Evolutionary conservation across 768 basidiomycete genomes (phyloP).

Genomic region (Auriscalpium orientale): DNA sequence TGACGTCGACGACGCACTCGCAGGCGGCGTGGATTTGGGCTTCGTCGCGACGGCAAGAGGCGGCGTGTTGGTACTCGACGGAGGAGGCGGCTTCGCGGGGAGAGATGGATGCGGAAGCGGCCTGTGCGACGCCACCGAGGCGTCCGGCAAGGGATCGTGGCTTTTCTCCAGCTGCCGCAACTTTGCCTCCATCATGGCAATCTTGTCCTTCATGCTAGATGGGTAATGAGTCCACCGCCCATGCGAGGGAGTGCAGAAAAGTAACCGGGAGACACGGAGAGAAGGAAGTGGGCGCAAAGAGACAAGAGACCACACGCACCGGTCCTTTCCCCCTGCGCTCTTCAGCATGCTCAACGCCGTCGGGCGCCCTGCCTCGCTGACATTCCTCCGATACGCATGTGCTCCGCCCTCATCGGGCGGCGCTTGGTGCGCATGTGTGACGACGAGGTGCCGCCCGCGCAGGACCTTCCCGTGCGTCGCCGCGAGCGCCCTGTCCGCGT

Average conservation of each 20-base stretch:
- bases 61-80: background rate
- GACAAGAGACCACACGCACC: slow-evolving; percentile 29
- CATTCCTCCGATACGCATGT: slow-evolving; percentile 28
- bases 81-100: slow-evolving; percentile 5
- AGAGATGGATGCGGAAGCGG: slow-evolving; percentile 27
- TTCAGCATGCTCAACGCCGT: slow-evolving; percentile 89
- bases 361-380: slow-evolving; percentile 57
- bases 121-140: slow-evolving; percentile 9
- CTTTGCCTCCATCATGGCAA: slow-evolving; percentile 95
- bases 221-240: background rate
- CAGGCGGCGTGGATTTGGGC: too few relatives aligned
- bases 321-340: slow-evolving; percentile 44
- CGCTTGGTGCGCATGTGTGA: slow-evolving; percentile 90
- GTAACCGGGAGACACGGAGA: too few relatives aligned
- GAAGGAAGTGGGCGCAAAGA: too few relatives aligned
- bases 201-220: slow-evolving; percentile 74
- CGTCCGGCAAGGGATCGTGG: slow-evolving; percentile 1
- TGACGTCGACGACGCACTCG: slow-evolving; percentile 6
- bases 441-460: slow-evolving; percentile 80
- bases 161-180: slow-evolving; percentile 64
- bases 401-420: slow-evolving; percentile 31
- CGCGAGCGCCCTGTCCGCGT: slow-evolving; percentile 71
- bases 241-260: too few relatives aligned
- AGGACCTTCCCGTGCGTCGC: slow-evolving; percentile 72
- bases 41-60: background rate